Conservation (phyloP, 768 basidiomycete species). For the Erythrobasidium yunnanense region DNA sequence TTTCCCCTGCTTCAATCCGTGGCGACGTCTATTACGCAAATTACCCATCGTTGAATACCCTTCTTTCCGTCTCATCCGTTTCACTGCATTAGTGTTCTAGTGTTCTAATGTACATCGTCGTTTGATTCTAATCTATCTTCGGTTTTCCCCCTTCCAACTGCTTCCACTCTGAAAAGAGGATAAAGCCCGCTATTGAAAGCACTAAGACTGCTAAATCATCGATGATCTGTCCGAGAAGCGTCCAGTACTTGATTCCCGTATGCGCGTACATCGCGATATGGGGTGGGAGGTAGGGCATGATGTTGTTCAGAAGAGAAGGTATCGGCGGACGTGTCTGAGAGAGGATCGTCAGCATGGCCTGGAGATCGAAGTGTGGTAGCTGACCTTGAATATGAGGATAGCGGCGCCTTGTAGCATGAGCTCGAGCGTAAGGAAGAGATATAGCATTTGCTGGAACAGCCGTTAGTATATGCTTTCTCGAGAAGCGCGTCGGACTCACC, state of each 20-base stretch:
- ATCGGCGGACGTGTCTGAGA: slow-evolving; percentile 31
- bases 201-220: slow-evolving; percentile 38
- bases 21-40: no score
- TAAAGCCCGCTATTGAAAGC: slow-evolving; percentile 31
- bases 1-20: not conserved
- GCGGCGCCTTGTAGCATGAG: slow-evolving; percentile 36
- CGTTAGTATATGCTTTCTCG: not conserved
- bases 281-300: slow-evolving; percentile 36
- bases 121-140: slow-evolving; percentile 23
- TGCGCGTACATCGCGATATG: slow-evolving; percentile 30
- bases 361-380: not conserved
- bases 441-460: slow-evolving; percentile 32
- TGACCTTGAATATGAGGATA: slow-evolving; percentile 35
- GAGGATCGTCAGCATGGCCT: not conserved
- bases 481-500: slow-evolving; percentile 15
- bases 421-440: slow-evolving; percentile 37
- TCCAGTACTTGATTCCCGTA: slow-evolving; percentile 33
- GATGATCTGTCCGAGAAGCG: slow-evolving; percentile 33
- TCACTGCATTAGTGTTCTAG: no score
- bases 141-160: slow-evolving; percentile 6
- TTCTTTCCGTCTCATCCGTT: no score
- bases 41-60: no score
- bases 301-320: slow-evolving; percentile 31
- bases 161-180: slow-evolving; percentile 9
- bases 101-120: no score